phyloP scores from a whole-genome alignment of 116 monocot species.

The Thalassia testudinum region DNA sequence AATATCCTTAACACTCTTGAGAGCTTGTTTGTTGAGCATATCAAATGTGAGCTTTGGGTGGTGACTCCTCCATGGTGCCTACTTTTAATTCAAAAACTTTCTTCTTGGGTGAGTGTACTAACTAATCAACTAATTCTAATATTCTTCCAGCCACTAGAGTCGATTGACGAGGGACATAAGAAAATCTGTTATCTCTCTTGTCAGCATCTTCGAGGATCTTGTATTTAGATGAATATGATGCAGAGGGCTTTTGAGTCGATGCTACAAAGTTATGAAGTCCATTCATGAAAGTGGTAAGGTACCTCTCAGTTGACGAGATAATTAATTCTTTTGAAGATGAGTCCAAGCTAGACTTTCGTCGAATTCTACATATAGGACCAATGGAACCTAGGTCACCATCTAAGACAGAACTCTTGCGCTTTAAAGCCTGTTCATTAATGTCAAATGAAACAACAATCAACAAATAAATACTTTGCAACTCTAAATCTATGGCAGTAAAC shows the following conservation, averaged over 20 bases:
- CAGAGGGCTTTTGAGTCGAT: constrained; percentile 17
- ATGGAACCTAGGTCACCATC: constrained; percentile 43
- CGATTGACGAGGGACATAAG: constrained; percentile 30
- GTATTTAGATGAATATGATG: constrained; percentile 12
- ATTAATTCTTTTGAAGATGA: constrained; percentile 19
- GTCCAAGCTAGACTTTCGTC: constrained; percentile 46
- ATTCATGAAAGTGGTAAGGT: constrained; percentile 12
- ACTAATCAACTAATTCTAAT: constrained; percentile 46
- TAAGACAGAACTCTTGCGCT: constrained; percentile 32
- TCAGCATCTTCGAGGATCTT: constrained; percentile 7
- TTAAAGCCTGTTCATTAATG: constrained; percentile 24
- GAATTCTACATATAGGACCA: constrained; percentile 54
- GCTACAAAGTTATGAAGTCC: constrained; percentile 9
- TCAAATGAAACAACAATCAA: no score
- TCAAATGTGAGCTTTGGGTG: constrained; percentile 24
- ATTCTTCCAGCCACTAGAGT: constrained; percentile 52
- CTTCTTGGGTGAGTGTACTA: constrained; percentile 44
- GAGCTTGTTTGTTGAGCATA: constrained; percentile 29
- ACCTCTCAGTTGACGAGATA: constrained; percentile 4
- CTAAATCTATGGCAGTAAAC: no score
- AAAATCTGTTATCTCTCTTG: constrained; percentile 11
- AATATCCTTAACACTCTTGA: constrained; percentile 24
- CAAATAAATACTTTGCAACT: no score
- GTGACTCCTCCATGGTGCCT: constrained; percentile 7
- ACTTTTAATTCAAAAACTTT: constrained; percentile 21